Evolutionary conservation across 1,139 yeast species (phyloP).

Genomic region (Hyphopichia fennica): DNA sequence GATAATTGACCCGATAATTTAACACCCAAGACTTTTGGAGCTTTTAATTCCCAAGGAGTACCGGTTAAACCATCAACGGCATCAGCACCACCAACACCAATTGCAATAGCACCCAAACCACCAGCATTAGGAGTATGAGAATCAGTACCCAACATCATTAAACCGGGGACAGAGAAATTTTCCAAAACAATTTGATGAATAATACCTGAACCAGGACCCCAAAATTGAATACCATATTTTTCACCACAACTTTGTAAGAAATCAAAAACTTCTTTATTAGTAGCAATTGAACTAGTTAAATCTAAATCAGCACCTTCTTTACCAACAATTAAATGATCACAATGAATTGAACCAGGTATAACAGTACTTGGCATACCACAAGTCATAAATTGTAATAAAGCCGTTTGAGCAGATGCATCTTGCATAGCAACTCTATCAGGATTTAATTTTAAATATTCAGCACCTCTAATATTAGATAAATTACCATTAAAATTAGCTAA

Average conservation of each 20-base stretch:
- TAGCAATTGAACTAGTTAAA: slow-evolving; percentile 69
- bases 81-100: slow-evolving; percentile 99
- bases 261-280: slow-evolving; percentile 92
- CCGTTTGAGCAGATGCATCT: slow-evolving; percentile 99
- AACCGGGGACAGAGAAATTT: slow-evolving; percentile 92
- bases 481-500: slow-evolving; percentile 49
- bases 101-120: slow-evolving; percentile 95
- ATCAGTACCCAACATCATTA: slow-evolving; percentile 95
- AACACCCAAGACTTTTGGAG: slow-evolving; percentile 91
- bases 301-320: slow-evolving; percentile 86
- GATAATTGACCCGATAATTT: slow-evolving; percentile 80
- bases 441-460: slow-evolving; percentile 79
- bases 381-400: slow-evolving; percentile 93
- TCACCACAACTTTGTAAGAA: slow-evolving; percentile 87
- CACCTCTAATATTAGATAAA: slow-evolving; percentile 69
- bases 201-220: slow-evolving; percentile 99
- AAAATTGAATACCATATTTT: slow-evolving; percentile 92
- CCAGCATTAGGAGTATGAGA: slow-evolving; percentile 98
- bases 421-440: slow-evolving; percentile 99
- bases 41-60: slow-evolving; percentile 99
- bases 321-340: slow-evolving; percentile 97
- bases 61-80: slow-evolving; percentile 97
- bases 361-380: slow-evolving; percentile 84
- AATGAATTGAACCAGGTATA: slow-evolving; percentile 94
- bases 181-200: slow-evolving; percentile 96